Evolutionary conservation across 805 yeast species (phyloP).

Genomic region (Phaffomyces opuntiae): DNA sequence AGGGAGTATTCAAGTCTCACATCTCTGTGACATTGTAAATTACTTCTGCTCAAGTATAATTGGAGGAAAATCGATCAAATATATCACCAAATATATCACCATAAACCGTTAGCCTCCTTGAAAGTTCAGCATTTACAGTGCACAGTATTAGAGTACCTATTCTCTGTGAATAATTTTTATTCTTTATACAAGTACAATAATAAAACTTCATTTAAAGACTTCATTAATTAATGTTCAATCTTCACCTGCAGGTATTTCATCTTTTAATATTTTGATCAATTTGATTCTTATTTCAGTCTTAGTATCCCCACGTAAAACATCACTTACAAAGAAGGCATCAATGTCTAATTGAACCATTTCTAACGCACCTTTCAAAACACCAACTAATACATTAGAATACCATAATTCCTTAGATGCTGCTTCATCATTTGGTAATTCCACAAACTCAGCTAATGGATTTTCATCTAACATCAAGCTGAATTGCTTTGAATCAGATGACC

Average conservation of each 20-base stretch:
- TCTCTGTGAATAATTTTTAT: neutral
- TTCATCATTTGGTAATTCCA: constrained; percentile 83
- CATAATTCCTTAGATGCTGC: constrained; percentile 67
- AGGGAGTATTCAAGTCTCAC: no score
- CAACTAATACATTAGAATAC: constrained; percentile 88
- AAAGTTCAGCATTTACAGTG: neutral
- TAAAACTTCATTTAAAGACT: neutral
- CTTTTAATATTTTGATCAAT: constrained; percentile 67
- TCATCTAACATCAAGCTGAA: constrained; percentile 71
- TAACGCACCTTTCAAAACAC: constrained; percentile 83
- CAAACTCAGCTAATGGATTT: constrained; percentile 92
- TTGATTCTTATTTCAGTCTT: constrained; percentile 73
- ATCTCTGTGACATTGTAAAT: no score
- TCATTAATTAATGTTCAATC: constrained; percentile 34
- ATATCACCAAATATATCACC: no score
- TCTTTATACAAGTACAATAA: neutral
- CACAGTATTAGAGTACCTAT: neutral
- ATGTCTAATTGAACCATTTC: constrained; percentile 96
- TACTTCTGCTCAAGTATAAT: no score
- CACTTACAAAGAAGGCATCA: constrained; percentile 74
- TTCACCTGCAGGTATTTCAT: constrained; percentile 97
- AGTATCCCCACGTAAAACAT: constrained; percentile 75
- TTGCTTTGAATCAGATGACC: constrained; percentile 70
- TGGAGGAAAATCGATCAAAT: no score
- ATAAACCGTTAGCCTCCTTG: neutral